These are phyloP conservation scores for Hsuehochloa calcarea DNA, from an alignment of 176 grass and related monocot genomes.

Conservation along the genomic window DNA sequence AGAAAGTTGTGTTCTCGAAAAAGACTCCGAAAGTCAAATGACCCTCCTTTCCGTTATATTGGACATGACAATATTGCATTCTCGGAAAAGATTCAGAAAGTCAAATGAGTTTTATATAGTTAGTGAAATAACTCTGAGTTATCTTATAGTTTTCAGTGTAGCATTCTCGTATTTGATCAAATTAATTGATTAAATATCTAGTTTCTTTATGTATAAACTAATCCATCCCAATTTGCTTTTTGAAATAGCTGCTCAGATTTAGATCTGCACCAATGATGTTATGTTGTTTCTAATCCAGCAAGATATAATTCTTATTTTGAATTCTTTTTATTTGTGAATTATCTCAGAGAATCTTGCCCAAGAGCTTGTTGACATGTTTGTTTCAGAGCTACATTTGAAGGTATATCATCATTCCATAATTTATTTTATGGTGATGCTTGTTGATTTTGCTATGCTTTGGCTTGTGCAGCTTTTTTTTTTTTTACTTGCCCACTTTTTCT, in stretches of 20 bases:
- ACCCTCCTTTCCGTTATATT: not conserved
- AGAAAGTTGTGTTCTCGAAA: not conserved
- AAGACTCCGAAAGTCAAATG: not conserved
- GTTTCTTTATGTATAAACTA: conserved; percentile 12
- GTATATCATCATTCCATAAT: conserved; percentile 23
- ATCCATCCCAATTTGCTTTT: not conserved
- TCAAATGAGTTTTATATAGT: conserved; percentile 12
- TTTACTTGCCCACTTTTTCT: not conserved
- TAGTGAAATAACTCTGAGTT: not conserved
- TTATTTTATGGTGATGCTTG: conserved; percentile 8
- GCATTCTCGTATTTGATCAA: not conserved
- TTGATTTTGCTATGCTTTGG: conserved; percentile 18
- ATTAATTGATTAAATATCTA: conserved; percentile 16
- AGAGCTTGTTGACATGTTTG: conserved; percentile 82
- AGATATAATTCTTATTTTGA: conserved; percentile 14
- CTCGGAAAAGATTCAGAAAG: not conserved
- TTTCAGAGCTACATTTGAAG: conserved; percentile 73
- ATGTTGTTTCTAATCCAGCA: not conserved
- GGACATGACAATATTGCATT: not conserved
- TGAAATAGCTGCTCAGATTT: not conserved
- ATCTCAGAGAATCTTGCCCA: conserved; percentile 64
- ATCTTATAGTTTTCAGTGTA: conserved; percentile 1
- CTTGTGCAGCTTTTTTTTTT: not conserved
- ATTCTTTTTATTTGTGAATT: conserved; percentile 14
- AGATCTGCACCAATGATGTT: not conserved